Evolutionary conservation across 805 yeast species (phyloP), one percentile per base, ranked within the genome.

Genomic region (Jamesozyma hellenica): DNA sequence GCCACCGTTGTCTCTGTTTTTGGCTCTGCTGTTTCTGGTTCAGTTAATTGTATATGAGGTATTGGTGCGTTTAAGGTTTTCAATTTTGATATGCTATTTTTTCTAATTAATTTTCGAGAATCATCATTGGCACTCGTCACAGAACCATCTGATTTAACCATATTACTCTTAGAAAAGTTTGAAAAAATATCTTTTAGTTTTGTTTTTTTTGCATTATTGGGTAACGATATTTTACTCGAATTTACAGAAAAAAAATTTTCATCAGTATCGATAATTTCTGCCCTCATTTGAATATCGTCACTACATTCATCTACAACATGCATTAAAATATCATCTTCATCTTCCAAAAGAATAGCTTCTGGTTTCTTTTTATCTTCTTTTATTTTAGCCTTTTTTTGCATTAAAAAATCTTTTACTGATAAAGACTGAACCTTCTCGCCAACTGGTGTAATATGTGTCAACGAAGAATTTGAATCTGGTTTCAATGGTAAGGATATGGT

Each of bases 161-260:
- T 17, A 6, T 5, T 8, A 21, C 8, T 21, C 1, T 32, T 32
- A 4, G 26, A 14, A 23, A 50, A 48, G 26, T 41, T 46, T 4
- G 37, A 39, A 28, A 56, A 51, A 2, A 56, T 39, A 30, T 53
- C 46, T 33, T 49, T 52, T 12, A 56, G 42, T 12, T 46, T 47
- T 1, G 60, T 50, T 28, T 41, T 53, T 42, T 53, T 56, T 19
- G 43, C 42, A 35, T 43, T 47, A 1, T 42, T 23, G 2, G 55
- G 53, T 13, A 38, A 38, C 7, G 41, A 26, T 8, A 45, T 32
- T 32, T 43, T 41, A 13, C 38, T 47, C 1, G 45, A 30, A 32
- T 16, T 38, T 34, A 15, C 41, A 11, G 18, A 34, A 17, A 44
- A 39, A 12, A 26, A 26, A 12, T 36, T 35, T n/a, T 38, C 35